Evolutionary conservation across 768 basidiomycete genomes (phyloP).

Genomic region (Pilatotrama ljubarskyi): DNA sequence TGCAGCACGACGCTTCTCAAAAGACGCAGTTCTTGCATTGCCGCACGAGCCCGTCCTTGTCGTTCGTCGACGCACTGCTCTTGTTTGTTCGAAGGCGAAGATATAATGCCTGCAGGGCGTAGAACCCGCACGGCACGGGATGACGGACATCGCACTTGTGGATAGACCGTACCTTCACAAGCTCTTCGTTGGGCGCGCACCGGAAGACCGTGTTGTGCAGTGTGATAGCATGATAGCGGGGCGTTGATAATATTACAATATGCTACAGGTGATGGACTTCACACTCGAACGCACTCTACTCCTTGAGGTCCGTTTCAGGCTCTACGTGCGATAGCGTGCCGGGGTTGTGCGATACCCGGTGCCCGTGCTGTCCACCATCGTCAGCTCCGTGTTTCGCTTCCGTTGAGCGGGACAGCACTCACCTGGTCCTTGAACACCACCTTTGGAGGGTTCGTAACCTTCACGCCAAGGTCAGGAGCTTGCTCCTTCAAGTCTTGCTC

Average conservation of each 20-base stretch:
- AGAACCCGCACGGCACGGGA: too few relatives aligned
- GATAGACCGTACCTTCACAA: too few relatives aligned
- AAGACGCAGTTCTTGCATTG: too few relatives aligned
- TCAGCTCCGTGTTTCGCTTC: background rate
- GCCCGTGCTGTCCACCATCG: conserved; percentile 8
- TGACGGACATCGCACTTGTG: too few relatives aligned
- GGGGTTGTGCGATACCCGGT: conserved; percentile 22
- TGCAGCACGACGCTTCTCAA: too few relatives aligned
- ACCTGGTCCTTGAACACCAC: conserved; percentile 22
- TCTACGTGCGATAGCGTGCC: conserved; percentile 20
- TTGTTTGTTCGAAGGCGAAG: too few relatives aligned
- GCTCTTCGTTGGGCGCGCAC: too few relatives aligned
- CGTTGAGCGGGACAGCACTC: background rate
- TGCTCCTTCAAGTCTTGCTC: conserved; percentile 8
- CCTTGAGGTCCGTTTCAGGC: background rate
- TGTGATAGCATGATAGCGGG: background rate
- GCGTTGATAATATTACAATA: background rate
- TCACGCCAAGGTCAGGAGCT: conserved; percentile 10
- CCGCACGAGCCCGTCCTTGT: too few relatives aligned
- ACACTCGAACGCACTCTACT: background rate
- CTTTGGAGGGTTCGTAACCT: conserved; percentile 21
- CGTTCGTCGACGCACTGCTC: too few relatives aligned
- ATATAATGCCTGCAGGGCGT: too few relatives aligned
- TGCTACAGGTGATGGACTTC: background rate
- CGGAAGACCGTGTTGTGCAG: too few relatives aligned